Conservation (phyloP, 169 alveolate genomes). For the Plasmodium knowlesi region DNA sequence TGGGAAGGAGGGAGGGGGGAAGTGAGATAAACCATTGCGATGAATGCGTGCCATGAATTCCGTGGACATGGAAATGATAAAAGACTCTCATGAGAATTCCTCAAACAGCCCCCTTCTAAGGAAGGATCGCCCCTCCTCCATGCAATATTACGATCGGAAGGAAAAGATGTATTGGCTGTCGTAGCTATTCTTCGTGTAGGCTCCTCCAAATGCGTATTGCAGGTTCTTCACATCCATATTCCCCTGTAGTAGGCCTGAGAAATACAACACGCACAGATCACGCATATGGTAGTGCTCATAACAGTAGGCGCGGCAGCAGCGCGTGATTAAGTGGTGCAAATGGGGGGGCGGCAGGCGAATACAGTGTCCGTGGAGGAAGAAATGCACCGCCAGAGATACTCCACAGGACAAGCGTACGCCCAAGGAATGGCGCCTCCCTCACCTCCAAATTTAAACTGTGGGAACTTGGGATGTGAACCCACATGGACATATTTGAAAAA, state of each 20-base stretch:
- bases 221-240: constrained; percentile 34
- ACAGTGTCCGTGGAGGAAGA: neutral
- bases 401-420: neutral
- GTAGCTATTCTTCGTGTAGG: constrained; percentile 17
- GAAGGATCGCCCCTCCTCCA: no score
- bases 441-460: constrained; percentile 53
- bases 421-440: neutral
- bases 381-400: neutral
- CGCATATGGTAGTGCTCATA: no score
- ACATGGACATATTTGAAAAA: constrained; percentile 45
- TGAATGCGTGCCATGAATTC: neutral
- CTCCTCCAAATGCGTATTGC: constrained; percentile 49
- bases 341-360: neutral
- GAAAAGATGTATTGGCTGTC: constrained; percentile 52
- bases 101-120: no score
- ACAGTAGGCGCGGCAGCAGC: no score
- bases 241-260: constrained; percentile 32
- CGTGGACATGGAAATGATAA: neutral
- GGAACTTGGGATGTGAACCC: constrained; percentile 27
- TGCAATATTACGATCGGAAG: constrained; percentile 35
- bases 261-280: no score
- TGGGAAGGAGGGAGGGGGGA: neutral
- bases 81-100: neutral
- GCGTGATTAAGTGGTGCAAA: neutral
- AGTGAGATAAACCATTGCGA: neutral